These are phyloP conservation scores for Pilatotrama ljubarskyi DNA, from an alignment of 768 basidiomycete species.

Conservation along the genomic window DNA sequence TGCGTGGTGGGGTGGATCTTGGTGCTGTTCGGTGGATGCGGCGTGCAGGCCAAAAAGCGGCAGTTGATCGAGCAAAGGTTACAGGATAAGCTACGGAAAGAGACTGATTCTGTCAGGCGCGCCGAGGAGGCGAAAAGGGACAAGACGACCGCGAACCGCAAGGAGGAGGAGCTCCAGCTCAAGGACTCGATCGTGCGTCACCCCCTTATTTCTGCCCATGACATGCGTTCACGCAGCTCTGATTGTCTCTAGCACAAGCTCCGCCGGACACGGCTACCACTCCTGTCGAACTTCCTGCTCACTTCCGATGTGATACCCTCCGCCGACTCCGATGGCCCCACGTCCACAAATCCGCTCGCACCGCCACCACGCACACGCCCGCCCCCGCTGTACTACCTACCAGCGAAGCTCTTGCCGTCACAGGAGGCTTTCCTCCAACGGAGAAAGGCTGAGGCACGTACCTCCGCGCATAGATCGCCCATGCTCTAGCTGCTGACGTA, in stretches of 20 bases:
- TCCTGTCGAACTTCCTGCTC: constrained; percentile 71
- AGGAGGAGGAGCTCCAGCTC: constrained; percentile 79
- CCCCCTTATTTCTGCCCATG: not conserved
- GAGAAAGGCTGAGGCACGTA: constrained; percentile 64
- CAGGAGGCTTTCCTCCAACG: constrained; percentile 68
- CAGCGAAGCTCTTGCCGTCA: constrained; percentile 61
- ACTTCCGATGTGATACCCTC: constrained; percentile 68
- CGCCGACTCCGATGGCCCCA: constrained; percentile 30
- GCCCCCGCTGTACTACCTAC: constrained; percentile 77
- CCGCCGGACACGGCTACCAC: constrained; percentile 67
- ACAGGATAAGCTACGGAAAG: constrained; percentile 81
- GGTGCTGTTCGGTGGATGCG: not conserved
- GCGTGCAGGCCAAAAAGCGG: constrained; percentile 75
- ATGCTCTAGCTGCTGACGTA: not conserved
- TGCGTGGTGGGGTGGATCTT: not conserved
- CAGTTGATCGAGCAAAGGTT: constrained; percentile 82
- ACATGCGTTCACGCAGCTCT: not conserved
- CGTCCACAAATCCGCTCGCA: constrained; percentile 40
- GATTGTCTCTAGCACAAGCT: constrained; percentile 59
- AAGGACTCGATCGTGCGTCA: constrained; percentile 76
- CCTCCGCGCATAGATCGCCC: too few species aligned
- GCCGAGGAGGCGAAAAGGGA: constrained; percentile 87
- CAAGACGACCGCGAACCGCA: constrained; percentile 71
- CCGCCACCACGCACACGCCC: constrained; percentile 62
- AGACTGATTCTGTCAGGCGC: constrained; percentile 82